phyloP scores from a whole-genome alignment of 495 filamentous ascomycete species.

The Daldinia childiae region DNA sequence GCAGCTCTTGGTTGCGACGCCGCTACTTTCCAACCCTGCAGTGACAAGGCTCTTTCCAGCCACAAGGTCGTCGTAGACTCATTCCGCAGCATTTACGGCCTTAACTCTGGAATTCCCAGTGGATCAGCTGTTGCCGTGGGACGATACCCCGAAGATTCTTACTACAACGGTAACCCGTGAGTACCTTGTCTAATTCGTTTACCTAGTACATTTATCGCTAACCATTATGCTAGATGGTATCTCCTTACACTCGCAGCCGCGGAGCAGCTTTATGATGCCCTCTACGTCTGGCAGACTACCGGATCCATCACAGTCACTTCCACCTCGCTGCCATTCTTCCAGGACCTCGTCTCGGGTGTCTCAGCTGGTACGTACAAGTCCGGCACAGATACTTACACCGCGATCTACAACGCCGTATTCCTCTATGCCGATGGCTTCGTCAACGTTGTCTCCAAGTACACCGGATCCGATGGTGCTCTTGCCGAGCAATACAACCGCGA shows the following conservation, averaged over 20 bases:
- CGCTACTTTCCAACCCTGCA: constrained; percentile 71
- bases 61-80: constrained; percentile 71
- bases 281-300: constrained; percentile 66
- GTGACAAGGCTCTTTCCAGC: constrained; percentile 68
- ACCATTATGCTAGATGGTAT: constrained; percentile 59
- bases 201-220: not conserved
- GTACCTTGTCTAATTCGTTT: constrained; percentile 2
- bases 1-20: constrained; percentile 65
- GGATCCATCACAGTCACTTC: constrained; percentile 63
- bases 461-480: constrained; percentile 61
- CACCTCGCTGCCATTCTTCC: constrained; percentile 67
- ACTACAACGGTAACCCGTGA: constrained; percentile 69
- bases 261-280: constrained; percentile 71
- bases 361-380: constrained; percentile 62
- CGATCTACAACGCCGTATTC: constrained; percentile 63
- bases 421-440: constrained; percentile 74
- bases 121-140: constrained; percentile 70
- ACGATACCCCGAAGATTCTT: constrained; percentile 73
- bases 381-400: constrained; percentile 56
- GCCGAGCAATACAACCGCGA: constrained; percentile 68
- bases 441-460: constrained; percentile 61
- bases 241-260: constrained; percentile 70
- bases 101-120: constrained; percentile 62
- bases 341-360: constrained; percentile 59
- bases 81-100: constrained; percentile 67